Conservation (phyloP, 2,329 filamentous ascomycete genomes). For the Diaporthe citri region DNA sequence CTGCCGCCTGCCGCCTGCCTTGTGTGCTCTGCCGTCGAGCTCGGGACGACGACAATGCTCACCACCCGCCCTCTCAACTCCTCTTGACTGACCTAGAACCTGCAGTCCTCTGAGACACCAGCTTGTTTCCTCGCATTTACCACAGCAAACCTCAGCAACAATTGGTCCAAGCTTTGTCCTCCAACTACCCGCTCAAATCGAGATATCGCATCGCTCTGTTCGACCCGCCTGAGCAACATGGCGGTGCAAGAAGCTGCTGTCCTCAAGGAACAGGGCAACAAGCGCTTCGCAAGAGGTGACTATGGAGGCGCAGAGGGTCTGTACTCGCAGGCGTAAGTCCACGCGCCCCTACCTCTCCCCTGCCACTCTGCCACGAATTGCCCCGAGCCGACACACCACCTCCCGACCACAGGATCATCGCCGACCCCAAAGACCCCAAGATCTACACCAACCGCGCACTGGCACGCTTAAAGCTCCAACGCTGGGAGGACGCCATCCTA, state of each 20-base stretch:
- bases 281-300: slow-evolving; percentile 74
- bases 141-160: too few relatives aligned
- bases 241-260: slow-evolving; percentile 50
- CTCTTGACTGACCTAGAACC: slow-evolving; percentile 3
- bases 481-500: slow-evolving; percentile 80
- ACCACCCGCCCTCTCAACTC: not conserved
- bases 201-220: not conserved
- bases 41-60: slow-evolving; percentile 25
- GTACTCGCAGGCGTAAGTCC: slow-evolving; percentile 78
- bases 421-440: slow-evolving; percentile 80
- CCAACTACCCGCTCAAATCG: not conserved
- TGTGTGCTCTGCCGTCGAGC: slow-evolving; percentile 8
- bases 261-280: slow-evolving; percentile 73
- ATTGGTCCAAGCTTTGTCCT: not conserved
- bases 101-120: not conserved
- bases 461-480: slow-evolving; percentile 78
- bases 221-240: slow-evolving; percentile 29
- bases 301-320: slow-evolving; percentile 74
- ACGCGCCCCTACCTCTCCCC: not conserved
- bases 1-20: not conserved
- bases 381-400: slow-evolving; percentile 7
- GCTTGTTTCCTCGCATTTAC: not conserved
- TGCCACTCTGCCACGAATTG: not conserved
- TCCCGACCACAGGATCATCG: slow-evolving; percentile 73
- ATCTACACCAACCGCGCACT: slow-evolving; percentile 94